Evolutionary conservation across 768 basidiomycete genomes (phyloP).

Genomic region (Pulveroboletus ravenelii): DNA sequence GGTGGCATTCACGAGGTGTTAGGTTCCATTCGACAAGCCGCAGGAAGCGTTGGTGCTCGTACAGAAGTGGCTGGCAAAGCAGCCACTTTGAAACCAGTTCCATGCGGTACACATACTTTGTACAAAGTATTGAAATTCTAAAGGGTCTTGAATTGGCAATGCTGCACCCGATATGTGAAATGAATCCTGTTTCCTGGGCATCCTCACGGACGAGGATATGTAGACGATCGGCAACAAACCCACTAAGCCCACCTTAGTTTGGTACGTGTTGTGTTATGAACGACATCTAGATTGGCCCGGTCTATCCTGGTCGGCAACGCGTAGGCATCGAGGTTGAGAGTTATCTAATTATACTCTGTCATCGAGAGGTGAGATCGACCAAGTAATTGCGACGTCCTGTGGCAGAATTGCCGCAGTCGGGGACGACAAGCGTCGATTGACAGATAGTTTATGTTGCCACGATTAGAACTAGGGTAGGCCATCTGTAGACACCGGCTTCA

Average conservation of each 20-base stretch:
- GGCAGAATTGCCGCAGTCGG: constrained; percentile 3
- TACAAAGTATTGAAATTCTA: not conserved
- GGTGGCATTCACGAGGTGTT: not conserved
- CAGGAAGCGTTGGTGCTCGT: constrained; percentile 44
- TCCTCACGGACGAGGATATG: not conserved
- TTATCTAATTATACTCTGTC: not conserved
- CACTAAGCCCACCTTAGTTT: not conserved
- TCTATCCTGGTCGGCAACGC: constrained; percentile 3
- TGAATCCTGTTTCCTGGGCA: not conserved
- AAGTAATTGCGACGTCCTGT: not conserved
- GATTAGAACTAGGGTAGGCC: not conserved
- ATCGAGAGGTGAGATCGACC: not conserved
- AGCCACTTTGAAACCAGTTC: constrained; percentile 4
- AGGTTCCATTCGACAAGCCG: constrained; percentile 60
- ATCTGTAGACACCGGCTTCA: not conserved
- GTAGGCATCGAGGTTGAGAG: constrained; percentile 3
- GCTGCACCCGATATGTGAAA: not conserved
- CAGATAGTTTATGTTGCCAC: not conserved
- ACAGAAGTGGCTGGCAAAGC: constrained; percentile 39
- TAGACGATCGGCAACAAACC: not conserved
- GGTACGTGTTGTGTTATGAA: not conserved
- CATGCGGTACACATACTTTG: not conserved
- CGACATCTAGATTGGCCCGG: not conserved
- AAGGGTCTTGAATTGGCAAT: not conserved
- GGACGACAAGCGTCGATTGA: not conserved